Conservation (phyloP, 768 basidiomycete species). For the Russula compacta region DNA sequence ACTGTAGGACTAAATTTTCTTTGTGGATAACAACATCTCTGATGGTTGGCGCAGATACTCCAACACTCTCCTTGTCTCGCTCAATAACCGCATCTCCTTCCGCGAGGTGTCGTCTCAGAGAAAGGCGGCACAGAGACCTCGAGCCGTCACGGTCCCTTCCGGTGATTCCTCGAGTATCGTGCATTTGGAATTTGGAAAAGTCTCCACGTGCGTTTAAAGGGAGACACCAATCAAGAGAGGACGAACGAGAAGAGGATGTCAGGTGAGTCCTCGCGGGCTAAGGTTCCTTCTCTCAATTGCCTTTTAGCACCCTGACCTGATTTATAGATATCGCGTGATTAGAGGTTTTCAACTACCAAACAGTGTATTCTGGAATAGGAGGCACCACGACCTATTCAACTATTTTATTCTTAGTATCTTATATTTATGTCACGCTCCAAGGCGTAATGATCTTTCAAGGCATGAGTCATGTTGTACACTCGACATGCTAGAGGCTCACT, state of each 20-base stretch:
- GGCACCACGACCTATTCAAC: too few relatives aligned
- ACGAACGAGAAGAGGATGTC: too few relatives aligned
- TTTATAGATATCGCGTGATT: not conserved
- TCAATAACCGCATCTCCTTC: constrained; percentile 9
- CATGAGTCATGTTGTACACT: too few relatives aligned
- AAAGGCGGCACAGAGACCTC: not conserved
- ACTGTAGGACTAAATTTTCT: not conserved
- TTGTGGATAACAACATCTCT: not conserved
- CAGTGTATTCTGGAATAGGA: too few relatives aligned
- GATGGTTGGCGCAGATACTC: constrained; percentile 3
- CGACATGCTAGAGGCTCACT: too few relatives aligned
- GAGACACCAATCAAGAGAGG: not conserved
- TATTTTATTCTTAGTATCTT: too few relatives aligned
- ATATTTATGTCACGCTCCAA: too few relatives aligned
- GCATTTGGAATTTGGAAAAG: not conserved
- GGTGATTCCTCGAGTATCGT: too few relatives aligned
- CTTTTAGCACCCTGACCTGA: not conserved
- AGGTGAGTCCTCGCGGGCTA: not conserved
- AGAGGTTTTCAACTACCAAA: too few relatives aligned
- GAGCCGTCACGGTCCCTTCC: not conserved
- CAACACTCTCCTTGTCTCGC: constrained; percentile 4
- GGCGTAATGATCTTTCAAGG: too few relatives aligned
- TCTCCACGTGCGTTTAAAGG: not conserved
- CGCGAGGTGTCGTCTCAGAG: not conserved
- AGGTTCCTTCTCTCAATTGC: not conserved